Evolutionary conservation across 2,329 filamentous ascomycete genomes (phyloP).

Genomic region (Arachnopeziza araneosa): DNA sequence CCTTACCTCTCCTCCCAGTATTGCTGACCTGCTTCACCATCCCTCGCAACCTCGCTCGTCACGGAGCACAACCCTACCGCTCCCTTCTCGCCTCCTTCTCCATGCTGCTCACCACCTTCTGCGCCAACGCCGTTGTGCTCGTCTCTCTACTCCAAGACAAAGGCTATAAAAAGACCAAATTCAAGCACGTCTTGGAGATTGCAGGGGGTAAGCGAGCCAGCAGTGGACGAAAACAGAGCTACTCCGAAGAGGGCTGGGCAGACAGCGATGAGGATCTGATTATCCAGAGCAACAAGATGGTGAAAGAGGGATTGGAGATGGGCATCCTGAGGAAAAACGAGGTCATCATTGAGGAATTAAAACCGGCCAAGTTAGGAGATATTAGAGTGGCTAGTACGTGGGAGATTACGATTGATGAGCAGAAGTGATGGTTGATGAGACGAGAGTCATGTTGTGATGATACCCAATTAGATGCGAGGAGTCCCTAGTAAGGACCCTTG

Average conservation of each 20-base stretch:
- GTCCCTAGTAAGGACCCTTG: too few relatives aligned
- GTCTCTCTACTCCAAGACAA: constrained; percentile 87
- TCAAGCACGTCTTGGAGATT: constrained; percentile 35
- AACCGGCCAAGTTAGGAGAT: constrained; percentile 24
- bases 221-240: not conserved
- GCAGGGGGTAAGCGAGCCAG: not conserved
- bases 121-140: constrained; percentile 85
- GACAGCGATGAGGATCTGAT: not conserved
- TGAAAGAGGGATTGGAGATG: constrained; percentile 4
- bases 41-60: constrained; percentile 60
- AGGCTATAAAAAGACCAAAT: constrained; percentile 84
- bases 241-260: not conserved
- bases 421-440: not conserved
- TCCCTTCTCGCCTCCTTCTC: constrained; percentile 86
- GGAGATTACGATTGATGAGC: constrained; percentile 19
- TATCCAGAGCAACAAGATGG: not conserved
- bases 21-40: constrained; percentile 73
- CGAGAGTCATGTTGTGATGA: not conserved
- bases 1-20: constrained; percentile 73
- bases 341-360: not conserved
- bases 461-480: not conserved
- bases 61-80: constrained; percentile 75
- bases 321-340: constrained; percentile 22
- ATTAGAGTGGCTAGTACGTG: constrained; percentile 22
- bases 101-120: constrained; percentile 76